phyloP scores from a whole-genome alignment of 2,329 filamentous ascomycete genomes.

The Pseudopyricularia cyperi region DNA sequence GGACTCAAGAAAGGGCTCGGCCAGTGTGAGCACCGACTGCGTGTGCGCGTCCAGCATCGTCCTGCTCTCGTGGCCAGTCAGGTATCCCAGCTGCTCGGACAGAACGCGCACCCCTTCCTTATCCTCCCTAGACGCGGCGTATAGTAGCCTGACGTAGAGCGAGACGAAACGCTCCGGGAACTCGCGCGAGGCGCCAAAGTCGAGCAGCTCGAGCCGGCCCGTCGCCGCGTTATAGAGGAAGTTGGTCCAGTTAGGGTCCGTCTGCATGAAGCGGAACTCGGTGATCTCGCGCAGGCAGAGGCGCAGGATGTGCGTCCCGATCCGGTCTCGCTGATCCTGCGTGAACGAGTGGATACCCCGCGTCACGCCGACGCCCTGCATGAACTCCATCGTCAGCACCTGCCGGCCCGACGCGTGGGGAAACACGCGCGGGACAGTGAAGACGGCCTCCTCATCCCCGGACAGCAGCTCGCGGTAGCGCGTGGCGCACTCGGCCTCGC shows the following conservation, averaged over 20 bases:
- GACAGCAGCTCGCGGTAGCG: conserved; percentile 67
- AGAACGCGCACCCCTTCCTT: conserved; percentile 47
- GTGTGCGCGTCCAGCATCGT: conserved; percentile 85
- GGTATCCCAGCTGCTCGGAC: conserved; percentile 71
- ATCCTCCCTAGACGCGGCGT: conserved; percentile 65
- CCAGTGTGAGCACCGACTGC: conserved; percentile 76
- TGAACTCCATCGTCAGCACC: conserved; percentile 71
- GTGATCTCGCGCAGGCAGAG: conserved; percentile 87
- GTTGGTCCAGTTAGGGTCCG: conserved; percentile 98
- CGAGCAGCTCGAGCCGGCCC: conserved; percentile 73
- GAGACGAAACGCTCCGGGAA: conserved; percentile 70
- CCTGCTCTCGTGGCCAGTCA: conserved; percentile 78
- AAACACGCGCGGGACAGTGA: conserved; percentile 50
- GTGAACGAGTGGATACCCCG: conserved; percentile 61
- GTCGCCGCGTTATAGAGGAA: conserved; percentile 74
- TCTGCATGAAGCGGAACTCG: conserved; percentile 97
- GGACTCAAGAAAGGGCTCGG: conserved; percentile 70
- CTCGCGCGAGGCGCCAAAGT: conserved; percentile 87
- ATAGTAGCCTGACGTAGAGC: conserved; percentile 67
- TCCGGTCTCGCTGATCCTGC: conserved; percentile 85
- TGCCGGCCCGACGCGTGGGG: conserved; percentile 12
- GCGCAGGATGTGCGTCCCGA: conserved; percentile 84
- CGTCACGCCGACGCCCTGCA: conserved; percentile 77
- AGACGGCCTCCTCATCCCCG: conserved; percentile 53
- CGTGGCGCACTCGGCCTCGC: conserved; percentile 70